Base-by-base conservation (phyloP, 345 rosid genomes). In the Boechera divaricarpa region DNA sequence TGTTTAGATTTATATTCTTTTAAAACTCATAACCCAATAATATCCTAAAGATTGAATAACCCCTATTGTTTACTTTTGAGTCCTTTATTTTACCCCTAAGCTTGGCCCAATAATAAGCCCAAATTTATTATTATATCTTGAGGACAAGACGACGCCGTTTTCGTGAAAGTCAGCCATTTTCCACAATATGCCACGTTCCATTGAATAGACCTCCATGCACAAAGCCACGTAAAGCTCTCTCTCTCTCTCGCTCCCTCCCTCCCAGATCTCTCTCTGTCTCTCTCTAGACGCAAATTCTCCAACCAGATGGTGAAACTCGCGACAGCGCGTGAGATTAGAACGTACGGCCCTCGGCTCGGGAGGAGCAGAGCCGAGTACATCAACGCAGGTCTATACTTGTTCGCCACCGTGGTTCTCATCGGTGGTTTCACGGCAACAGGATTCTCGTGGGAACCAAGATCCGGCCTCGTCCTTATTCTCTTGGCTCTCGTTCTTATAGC, bases 221-320 rank as follows among this genome's bases (percentile, higher is more conserved):
- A 74, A 60, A 42, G 84, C 75, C 90, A 86, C 91, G 91, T 82
- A 70, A 42, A 26, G 3, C 47, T 11, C 10, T 6, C 31, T 76
- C 21, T 47, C 71, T 36, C 10, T 18, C 38, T 28, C 29, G 9
- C 39, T 36, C 41, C 0, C 10, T 10, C 42, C 12, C 4, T 39
- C 42, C 0, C 29, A 38, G 69, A 47, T 75, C 65, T 52, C 73
- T 28, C 45, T 33, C 63, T 12, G 56, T 51, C 76, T 24, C 60
- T 74, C 56, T 2, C 4, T 4, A 65, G 64, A 51, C 55, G 24
- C 49, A 53, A 6, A 45, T n/a, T 53, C 44, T 16, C 67, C 41
- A 29, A 63, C n/a, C 62, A 58, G 60, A 90, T 90, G 98, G 98
- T 86, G 88, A 94, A 92, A 85, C 86, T 90, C 48, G 93, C 95